phyloP scores from a whole-genome alignment of 2,329 filamentous ascomycete species.

The Didymella keratinophila region DNA sequence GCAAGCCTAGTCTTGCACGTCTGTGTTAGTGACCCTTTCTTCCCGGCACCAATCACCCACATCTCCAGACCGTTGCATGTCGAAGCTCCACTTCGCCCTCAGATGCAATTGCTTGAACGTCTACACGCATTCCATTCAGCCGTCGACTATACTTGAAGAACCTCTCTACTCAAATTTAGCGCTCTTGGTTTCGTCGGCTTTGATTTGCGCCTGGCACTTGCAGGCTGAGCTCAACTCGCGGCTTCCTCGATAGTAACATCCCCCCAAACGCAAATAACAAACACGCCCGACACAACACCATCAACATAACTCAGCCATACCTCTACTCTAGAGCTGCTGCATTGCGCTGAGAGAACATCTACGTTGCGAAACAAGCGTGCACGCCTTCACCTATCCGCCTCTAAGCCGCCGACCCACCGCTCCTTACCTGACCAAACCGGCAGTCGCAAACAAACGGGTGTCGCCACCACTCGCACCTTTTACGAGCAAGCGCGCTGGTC shows the following conservation, averaged over 20 bases:
- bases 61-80: background rate
- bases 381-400: constrained; percentile 5
- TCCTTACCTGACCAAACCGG: constrained; percentile 13
- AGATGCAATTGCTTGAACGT: too few species aligned
- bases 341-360: background rate
- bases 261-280: constrained; percentile 1
- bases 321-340: too few species aligned
- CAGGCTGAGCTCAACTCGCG: background rate
- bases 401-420: constrained; percentile 14
- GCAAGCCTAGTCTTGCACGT: too few species aligned
- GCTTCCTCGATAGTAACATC: background rate
- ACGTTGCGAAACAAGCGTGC: background rate
- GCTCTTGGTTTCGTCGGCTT: too few species aligned
- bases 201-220: background rate
- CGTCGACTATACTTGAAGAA: background rate
- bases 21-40: background rate
- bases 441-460: constrained; percentile 17
- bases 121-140: background rate
- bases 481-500: constrained; percentile 2
- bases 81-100: background rate
- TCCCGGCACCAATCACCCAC: background rate
- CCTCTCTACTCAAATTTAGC: background rate
- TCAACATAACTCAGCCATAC: background rate
- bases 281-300: background rate
- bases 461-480: background rate